phyloP scores from a whole-genome alignment of 2,329 filamentous ascomycete genomes.

The Trichoderma arundinaceum region DNA sequence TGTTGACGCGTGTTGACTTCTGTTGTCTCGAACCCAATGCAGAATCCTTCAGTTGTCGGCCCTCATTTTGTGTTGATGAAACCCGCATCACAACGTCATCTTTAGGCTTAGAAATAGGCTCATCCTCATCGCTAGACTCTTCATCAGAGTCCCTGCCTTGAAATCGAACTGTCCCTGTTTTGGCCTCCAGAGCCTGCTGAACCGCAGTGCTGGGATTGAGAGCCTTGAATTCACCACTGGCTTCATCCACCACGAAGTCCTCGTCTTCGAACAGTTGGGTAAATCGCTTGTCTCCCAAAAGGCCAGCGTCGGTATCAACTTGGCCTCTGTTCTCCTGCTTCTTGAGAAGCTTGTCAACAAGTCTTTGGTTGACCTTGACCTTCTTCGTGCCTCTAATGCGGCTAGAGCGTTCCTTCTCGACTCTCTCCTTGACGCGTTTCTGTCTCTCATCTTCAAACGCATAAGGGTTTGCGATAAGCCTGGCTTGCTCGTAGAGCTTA shows the following conservation, averaged over 20 bases:
- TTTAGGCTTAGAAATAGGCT: constrained; percentile 38
- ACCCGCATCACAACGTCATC: constrained; percentile 67
- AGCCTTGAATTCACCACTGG: constrained; percentile 80
- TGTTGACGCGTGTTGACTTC: constrained; percentile 54
- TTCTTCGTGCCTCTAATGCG: constrained; percentile 95
- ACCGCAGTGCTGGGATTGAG: constrained; percentile 85
- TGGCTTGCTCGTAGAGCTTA: constrained; percentile 92
- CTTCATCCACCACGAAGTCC: constrained; percentile 91
- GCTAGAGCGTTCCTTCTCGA: constrained; percentile 95
- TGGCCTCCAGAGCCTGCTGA: constrained; percentile 42
- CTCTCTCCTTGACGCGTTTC: constrained; percentile 91
- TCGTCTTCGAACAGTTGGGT: constrained; percentile 87
- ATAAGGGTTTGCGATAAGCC: constrained; percentile 91
- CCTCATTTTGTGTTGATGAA: constrained; percentile 69
- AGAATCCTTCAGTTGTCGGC: constrained; percentile 60
- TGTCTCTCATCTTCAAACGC: constrained; percentile 90
- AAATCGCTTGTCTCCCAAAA: constrained; percentile 88
- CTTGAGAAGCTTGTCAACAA: constrained; percentile 75
- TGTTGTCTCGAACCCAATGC: constrained; percentile 62
- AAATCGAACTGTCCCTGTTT: constrained; percentile 46
- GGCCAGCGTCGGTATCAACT: constrained; percentile 64
- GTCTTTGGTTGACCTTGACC: constrained; percentile 90
- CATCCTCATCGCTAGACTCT: constrained; percentile 50
- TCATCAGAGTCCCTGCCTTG: constrained; percentile 52
- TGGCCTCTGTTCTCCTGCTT: constrained; percentile 65